Conservation (phyloP, 139 green algal genomes). For the Chlorella ohadii region DNA sequence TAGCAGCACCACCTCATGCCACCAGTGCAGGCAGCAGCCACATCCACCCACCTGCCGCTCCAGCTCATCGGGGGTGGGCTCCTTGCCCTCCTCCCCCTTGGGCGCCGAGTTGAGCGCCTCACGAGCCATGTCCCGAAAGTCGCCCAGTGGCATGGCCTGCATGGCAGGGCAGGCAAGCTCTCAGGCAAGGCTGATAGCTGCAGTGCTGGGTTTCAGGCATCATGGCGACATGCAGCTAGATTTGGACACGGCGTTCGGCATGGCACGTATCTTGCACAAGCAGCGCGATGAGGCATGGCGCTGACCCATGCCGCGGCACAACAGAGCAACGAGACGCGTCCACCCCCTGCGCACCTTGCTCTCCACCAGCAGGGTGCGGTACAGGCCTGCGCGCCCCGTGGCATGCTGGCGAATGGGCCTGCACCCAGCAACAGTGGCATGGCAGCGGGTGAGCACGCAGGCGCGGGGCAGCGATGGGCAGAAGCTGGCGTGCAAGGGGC, state of each 20-base stretch:
- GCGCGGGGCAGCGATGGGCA: background rate
- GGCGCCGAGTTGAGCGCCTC: constrained; percentile 18
- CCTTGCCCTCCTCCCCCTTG: constrained; percentile 22
- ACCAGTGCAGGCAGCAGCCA: too few species aligned
- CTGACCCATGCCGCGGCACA: too few species aligned
- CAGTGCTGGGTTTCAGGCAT: too few species aligned
- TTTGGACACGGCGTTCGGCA: too few species aligned
- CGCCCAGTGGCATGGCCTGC: constrained; percentile 56
- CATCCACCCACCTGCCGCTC: constrained; percentile 73
- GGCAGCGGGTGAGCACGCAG: background rate
- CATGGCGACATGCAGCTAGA: too few species aligned
- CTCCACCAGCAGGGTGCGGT: constrained; percentile 76
- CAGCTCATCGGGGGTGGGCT: constrained; percentile 38
- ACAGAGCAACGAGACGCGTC: too few species aligned
- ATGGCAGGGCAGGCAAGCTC: too few species aligned
- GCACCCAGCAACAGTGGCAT: background rate
- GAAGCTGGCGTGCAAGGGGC: background rate
- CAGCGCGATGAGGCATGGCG: too few species aligned
- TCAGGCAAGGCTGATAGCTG: too few species aligned
- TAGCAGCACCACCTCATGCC: too few species aligned
- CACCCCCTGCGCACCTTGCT: constrained; percentile 43
- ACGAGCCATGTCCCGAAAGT: constrained; percentile 30
- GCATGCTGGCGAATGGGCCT: constrained; percentile 72
- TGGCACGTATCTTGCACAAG: too few species aligned
- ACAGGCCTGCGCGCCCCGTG: constrained; percentile 81